Conservation (phyloP, 2,329 filamentous ascomycete genomes). For the Paecilomyces niveus region DNA sequence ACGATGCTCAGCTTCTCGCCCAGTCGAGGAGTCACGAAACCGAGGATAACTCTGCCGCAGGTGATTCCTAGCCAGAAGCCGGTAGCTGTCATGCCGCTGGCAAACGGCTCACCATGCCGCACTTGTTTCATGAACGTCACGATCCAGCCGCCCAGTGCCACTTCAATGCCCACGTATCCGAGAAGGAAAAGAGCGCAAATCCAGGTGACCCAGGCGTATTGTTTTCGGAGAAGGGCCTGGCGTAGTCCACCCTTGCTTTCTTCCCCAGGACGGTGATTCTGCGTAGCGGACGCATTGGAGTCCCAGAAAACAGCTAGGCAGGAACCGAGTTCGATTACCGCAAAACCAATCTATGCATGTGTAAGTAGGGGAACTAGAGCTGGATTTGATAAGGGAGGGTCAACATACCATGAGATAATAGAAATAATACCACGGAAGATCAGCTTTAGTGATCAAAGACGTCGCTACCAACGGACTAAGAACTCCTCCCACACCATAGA, state of each 20-base stretch:
- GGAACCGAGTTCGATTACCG: conserved; percentile 9
- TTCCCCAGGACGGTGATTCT: conserved; percentile 14
- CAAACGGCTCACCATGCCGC: conserved; percentile 56
- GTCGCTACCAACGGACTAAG: conserved; percentile 64
- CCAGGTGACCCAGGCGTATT: conserved; percentile 56
- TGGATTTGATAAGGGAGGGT: too few relatives aligned
- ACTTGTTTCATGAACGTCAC: conserved; percentile 71
- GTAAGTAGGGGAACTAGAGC: too few relatives aligned
- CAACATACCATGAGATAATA: not conserved
- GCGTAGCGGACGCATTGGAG: conserved; percentile 7
- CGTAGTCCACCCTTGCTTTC: conserved; percentile 6
- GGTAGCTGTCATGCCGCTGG: conserved; percentile 61
- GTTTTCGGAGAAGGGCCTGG: conserved; percentile 35
- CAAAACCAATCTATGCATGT: conserved; percentile 12
- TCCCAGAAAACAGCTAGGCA: conserved; percentile 14
- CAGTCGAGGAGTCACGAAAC: conserved; percentile 56
- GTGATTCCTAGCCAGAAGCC: conserved; percentile 75
- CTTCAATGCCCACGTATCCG: conserved; percentile 67
- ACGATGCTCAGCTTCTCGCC: conserved; percentile 56
- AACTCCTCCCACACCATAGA: conserved; percentile 57
- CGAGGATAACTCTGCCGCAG: conserved; percentile 59
- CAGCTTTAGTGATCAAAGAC: conserved; percentile 55
- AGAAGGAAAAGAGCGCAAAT: conserved; percentile 64
- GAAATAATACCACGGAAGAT: conserved; percentile 28
- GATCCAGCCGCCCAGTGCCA: conserved; percentile 61